Percentiles rank a stretch among this genome's conserved stretches.
Conservation (phyloP, 1,284 basidiomycete species). For the Schizophyllum commune region DNA sequence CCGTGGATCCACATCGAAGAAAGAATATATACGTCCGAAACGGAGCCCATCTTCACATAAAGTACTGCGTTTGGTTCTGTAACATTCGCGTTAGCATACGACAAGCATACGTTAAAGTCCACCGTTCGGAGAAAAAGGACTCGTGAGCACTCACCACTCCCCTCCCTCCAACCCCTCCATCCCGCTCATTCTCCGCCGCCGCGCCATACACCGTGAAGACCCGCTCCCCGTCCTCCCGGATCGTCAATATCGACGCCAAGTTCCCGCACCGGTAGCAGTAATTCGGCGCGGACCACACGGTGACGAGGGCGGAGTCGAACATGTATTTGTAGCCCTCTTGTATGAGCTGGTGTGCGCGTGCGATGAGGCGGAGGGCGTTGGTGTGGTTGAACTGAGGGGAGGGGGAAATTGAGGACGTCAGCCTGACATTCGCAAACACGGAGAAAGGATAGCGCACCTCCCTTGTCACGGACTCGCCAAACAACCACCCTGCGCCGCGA, state of each 20-base stretch:
- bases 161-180: constrained; percentile 59
- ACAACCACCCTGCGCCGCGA: constrained; percentile 94
- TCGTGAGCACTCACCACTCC: constrained; percentile 44
- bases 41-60: background rate
- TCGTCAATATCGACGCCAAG: constrained; percentile 68
- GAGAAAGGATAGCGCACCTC: constrained; percentile 45
- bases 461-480: constrained; percentile 78
- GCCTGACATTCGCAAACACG: background rate
- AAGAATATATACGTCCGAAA: background rate
- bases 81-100: background rate
- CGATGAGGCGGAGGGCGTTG: constrained; percentile 78
- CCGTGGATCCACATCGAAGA: too few species aligned
- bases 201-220: constrained; percentile 78
- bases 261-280: constrained; percentile 86
- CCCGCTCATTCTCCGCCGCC: constrained; percentile 79
- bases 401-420: background rate
- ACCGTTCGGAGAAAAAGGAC: background rate
- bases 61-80: background rate
- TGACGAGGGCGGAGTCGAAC: constrained; percentile 92
- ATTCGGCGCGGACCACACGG: constrained; percentile 97
- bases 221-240: constrained; percentile 56
- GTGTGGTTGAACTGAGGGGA: constrained; percentile 82
- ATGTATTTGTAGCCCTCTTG: constrained; percentile 98
- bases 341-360: constrained; percentile 90
- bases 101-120: too few species aligned